Evolutionary conservation across 2,329 filamentous ascomycete genomes (phyloP), one percentile per base, ranked within the genome.

Genomic region (Incumbomyces lentus): DNA sequence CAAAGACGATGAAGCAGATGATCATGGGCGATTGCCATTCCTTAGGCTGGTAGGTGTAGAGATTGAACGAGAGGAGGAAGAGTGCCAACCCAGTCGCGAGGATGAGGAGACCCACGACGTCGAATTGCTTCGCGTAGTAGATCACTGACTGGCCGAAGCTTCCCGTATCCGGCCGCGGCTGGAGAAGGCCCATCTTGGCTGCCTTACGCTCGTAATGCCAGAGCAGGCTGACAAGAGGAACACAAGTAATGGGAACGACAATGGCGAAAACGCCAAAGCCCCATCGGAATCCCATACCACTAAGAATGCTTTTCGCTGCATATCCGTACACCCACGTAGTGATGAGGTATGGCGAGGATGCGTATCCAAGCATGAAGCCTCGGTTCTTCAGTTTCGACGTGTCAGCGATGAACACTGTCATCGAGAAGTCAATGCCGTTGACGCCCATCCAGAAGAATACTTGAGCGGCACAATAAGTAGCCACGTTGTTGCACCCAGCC

Each of bases 11-110:
- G 55, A 78, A 67, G 46, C 60, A 64, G 48, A 76, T 69, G 50
- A 76, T 68, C 19, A 70, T 49, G 4, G 68, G 61, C 1, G 69
- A 68, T 7, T 56, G 52, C 69, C 69, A 75, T 10, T 60, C 56
- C 8, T 64, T 49, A 47, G 49, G 29, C 38, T 69, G 63, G 41
- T 59, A 62, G 8, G 59, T 48, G 51, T 68, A 66, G n/a, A 85
- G 67, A 36, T 65, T 77, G 63, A 85, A 81, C 0, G 81, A 74
- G 14, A 85, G 69, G 3, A 84, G 69, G 60, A 84, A 76, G 2
- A 84, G 64, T 1, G 75, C 69, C 56, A 82, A 67, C 13, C 71
- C 69, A n/a, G n/a, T n/a, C n/a, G n/a, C n/a, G 39, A 83, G 65
- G 3, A 84, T 64, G 22, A 83, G 48, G 14, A 82, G 64, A 10